Conservation (phyloP, 2,329 filamentous ascomycete species). For the Trichoderma sp. region DNA sequence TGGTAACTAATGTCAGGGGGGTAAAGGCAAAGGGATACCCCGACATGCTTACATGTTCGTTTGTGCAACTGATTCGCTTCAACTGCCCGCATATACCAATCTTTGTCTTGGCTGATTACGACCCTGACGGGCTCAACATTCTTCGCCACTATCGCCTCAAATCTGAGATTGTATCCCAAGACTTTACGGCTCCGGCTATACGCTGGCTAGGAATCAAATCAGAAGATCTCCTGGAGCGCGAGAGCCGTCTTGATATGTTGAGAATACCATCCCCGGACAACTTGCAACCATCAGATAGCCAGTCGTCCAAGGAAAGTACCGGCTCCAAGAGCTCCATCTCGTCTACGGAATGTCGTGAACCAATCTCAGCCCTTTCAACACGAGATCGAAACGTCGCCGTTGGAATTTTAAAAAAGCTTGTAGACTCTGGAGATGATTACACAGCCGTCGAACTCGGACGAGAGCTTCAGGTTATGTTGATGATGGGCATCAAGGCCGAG, state of each 20-base stretch:
- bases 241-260: not conserved
- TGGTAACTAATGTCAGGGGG: not conserved
- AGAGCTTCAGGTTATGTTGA: constrained; percentile 70
- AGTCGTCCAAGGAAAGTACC: constrained; percentile 3
- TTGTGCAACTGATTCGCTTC: constrained; percentile 55
- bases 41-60: constrained; percentile 66
- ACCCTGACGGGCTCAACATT: constrained; percentile 74
- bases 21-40: constrained; percentile 76
- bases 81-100: constrained; percentile 53
- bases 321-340: constrained; percentile 24
- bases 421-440: constrained; percentile 26
- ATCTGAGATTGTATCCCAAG: constrained; percentile 60
- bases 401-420: constrained; percentile 48
- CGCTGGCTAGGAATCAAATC: constrained; percentile 63
- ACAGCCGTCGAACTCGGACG: constrained; percentile 41
- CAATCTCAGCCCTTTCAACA: constrained; percentile 42
- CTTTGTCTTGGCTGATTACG: constrained; percentile 67
- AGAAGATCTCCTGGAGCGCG: constrained; percentile 36
- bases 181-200: constrained; percentile 52
- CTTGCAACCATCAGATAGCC: not conserved
- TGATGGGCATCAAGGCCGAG: constrained; percentile 72
- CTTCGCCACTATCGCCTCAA: constrained; percentile 70
- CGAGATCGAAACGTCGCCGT: constrained; percentile 59
- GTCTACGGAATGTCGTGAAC: constrained; percentile 29
- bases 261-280: not conserved